A percentile compares a stretch with the other conserved stretches of the same genome.
These are phyloP conservation scores for Alnus glutinosa DNA, from an alignment of 306 rosid species.

Conservation along the genomic window DNA sequence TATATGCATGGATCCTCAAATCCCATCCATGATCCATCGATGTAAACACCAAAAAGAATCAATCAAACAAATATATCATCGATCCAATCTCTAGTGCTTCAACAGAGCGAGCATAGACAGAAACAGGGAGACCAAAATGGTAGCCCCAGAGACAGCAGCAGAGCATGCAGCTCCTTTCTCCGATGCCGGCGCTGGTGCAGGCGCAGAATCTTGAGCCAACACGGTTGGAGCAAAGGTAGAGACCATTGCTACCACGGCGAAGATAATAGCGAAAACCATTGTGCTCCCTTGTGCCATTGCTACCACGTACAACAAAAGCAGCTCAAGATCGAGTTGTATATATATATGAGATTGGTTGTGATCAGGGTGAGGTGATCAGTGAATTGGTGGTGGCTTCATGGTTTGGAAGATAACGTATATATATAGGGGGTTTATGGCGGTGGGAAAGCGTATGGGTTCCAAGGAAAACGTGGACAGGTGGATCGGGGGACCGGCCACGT, in stretches of 20 bases:
- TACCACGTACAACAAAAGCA: neutral
- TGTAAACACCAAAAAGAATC: neutral
- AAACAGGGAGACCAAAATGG: slow-evolving; percentile 36
- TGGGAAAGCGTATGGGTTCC: slow-evolving; percentile 13
- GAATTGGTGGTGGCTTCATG: neutral
- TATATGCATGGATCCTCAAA: neutral
- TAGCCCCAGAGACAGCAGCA: slow-evolving; percentile 30
- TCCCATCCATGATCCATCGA: neutral
- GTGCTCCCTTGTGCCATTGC: slow-evolving; percentile 34
- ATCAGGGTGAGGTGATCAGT: too few relatives aligned
- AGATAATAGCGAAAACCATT: slow-evolving; percentile 14
- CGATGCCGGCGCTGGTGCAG: slow-evolving; percentile 27
- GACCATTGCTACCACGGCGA: slow-evolving; percentile 22
- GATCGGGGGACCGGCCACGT: slow-evolving; percentile 13
- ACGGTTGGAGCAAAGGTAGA: slow-evolving; percentile 25
- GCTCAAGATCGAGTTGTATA: neutral
- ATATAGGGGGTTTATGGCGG: neutral
- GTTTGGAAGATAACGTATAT: neutral
- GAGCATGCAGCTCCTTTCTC: slow-evolving; percentile 34
- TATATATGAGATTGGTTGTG: neutral
- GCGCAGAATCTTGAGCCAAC: slow-evolving; percentile 32
- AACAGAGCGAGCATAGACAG: slow-evolving; percentile 31
- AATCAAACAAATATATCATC: neutral
- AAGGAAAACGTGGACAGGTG: slow-evolving; percentile 17
- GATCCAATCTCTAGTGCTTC: slow-evolving; percentile 16